These are phyloP conservation scores for Sporothrix sp. DNA, from an alignment of 2,329 filamentous ascomycete genomes.

Conservation along the genomic window DNA sequence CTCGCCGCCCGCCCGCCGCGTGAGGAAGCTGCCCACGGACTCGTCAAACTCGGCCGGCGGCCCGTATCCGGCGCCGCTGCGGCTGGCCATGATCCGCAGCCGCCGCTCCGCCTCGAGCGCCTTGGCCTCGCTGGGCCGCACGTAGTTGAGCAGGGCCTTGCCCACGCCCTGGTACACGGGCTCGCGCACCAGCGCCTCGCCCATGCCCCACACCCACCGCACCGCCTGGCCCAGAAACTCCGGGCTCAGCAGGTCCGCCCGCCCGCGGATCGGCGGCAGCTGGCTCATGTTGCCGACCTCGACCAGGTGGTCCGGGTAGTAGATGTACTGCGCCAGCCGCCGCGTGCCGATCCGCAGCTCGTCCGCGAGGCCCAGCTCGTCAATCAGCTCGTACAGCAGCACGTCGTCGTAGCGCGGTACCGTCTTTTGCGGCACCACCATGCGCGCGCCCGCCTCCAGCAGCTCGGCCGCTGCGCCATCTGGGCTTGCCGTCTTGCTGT, in stretches of 20 bases:
- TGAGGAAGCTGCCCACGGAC: slow-evolving; percentile 59
- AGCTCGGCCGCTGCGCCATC: slow-evolving; percentile 29
- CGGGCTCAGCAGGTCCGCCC: too few species aligned
- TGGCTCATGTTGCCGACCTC: slow-evolving; percentile 22
- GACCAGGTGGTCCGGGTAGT: slow-evolving; percentile 77
- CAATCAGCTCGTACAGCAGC: slow-evolving; percentile 60
- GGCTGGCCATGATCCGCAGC: slow-evolving; percentile 17
- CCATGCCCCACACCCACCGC: background rate
- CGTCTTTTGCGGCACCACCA: slow-evolving; percentile 47
- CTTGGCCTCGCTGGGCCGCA: background rate
- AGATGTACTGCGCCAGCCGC: slow-evolving; percentile 58
- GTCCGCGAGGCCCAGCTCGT: slow-evolving; percentile 22
- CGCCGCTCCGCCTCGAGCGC: background rate
- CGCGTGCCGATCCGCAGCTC: slow-evolving; percentile 46
- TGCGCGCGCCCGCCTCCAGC: slow-evolving; percentile 79
- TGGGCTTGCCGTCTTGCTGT: slow-evolving; percentile 35
- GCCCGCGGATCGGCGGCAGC: background rate
- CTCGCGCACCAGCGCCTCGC: slow-evolving; percentile 34
- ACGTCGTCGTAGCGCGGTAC: slow-evolving; percentile 46
- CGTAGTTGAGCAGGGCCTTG: background rate
- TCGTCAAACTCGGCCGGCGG: slow-evolving; percentile 52
- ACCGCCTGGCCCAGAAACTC: background rate
- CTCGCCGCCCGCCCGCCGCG: slow-evolving; percentile 39
- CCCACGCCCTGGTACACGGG: slow-evolving; percentile 42
- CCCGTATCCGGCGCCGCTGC: slow-evolving; percentile 21